Base-by-base conservation (phyloP, 805 yeast genomes). In the Danielia reshetovae region DNA sequence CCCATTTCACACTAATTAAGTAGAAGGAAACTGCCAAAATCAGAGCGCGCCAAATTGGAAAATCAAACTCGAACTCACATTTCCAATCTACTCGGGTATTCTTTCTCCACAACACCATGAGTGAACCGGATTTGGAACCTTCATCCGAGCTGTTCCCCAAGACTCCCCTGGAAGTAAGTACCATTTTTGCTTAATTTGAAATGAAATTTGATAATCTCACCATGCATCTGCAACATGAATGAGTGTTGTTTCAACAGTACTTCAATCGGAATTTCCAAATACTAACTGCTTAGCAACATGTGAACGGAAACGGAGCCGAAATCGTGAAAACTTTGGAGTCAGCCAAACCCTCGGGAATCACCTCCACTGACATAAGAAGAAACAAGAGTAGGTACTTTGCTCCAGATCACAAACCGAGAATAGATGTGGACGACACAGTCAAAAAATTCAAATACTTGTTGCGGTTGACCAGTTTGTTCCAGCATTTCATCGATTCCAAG, bases 371-470 rank as follows among this genome's bases (percentile, higher is more conserved):
- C 22, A 19, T 19, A 19, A 19, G 22, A 9, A 19, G 9, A 9
- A 19, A 36, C 21, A 26, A 26, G 16, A 24, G 24, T 19, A 32
- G 48, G 38, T 67, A 67, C 44, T 66, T 67, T 39, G 55, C 60
- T 7, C 49, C 53, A 4, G 45, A 63, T 24, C 59, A 55, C 13
- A 61, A 61, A 32, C 61, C 51, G 27, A 56, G 56, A 24, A 74
- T 79, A 51, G 72, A 79, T 49, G 68, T 74, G 2, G 72, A 72
- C 32, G 79, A 73, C 26, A 81, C 87, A 0, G 75, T 80, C 7
- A 74, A 77, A 48, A 63, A 89, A 46, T 83, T 81, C 62, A 74
- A 74, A 45, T 79, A 83, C 55, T 60, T 83, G 24, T 54, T 83
- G 27, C 80, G 85, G 0, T 59, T 83, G 36, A 80, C 88, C 4